Percentiles rank a stretch among this genome's conserved stretches.
Evolutionary conservation across 1,139 yeast genomes (phyloP).

Genomic region (Saccharomyces hybrid): DNA sequence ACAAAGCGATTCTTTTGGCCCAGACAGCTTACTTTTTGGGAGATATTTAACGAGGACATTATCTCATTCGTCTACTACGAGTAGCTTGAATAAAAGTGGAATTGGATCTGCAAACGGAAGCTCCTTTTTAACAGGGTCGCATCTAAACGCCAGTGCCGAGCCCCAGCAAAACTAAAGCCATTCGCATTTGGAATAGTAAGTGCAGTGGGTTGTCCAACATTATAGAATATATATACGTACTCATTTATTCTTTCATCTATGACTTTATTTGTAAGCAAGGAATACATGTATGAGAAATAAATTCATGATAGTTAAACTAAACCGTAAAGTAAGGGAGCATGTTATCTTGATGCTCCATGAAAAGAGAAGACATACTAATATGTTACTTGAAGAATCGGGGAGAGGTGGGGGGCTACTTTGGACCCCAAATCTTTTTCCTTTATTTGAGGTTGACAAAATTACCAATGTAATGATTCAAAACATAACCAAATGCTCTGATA

Average conservation of each 20-base stretch:
- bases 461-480: no score
- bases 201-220: neutral
- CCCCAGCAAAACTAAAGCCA: neutral
- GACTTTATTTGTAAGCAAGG: neutral
- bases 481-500: no score
- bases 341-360: neutral
- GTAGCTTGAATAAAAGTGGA: neutral
- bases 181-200: neutral
- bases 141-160: neutral
- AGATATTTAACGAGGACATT: slow-evolving; percentile 1
- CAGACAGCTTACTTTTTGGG: slow-evolving; percentile 7
- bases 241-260: neutral
- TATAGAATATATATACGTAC: neutral
- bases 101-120: neutral
- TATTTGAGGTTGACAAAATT: neutral
- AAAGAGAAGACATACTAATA: neutral
- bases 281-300: neutral
- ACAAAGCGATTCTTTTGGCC: slow-evolving; percentile 10
- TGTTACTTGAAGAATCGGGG: neutral
- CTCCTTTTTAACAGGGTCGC: neutral
- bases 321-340: neutral
- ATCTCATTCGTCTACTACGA: neutral
- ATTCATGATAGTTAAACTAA: neutral
- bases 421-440: neutral
- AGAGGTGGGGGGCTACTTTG: neutral